Evolutionary conservation across 108 stramenopile species (phyloP).

Genomic region (Cyclostephanos tholiformis): DNA sequence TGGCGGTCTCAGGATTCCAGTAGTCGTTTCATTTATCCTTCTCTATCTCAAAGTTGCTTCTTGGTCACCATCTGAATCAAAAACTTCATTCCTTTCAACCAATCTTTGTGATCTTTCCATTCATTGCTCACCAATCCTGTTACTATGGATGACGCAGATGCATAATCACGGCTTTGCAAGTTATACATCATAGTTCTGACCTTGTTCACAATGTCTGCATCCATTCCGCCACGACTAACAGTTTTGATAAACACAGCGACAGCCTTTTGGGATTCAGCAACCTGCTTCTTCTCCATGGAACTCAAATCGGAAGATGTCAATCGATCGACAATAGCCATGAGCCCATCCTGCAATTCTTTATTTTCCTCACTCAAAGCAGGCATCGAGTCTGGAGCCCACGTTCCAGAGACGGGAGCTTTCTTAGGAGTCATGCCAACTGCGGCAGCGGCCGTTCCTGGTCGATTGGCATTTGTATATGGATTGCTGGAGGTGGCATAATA

Average conservation of each 20-base stretch:
- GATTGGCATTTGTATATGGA: constrained; percentile 70
- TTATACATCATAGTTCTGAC: constrained; percentile 52
- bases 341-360: constrained; percentile 60
- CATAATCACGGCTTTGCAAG: constrained; percentile 66
- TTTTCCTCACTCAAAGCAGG: constrained; percentile 58
- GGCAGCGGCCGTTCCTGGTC: constrained; percentile 78
- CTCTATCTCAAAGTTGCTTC: constrained; percentile 44
- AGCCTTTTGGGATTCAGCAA: constrained; percentile 76
- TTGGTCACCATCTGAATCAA: constrained; percentile 87
- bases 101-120: constrained; percentile 95
- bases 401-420: constrained; percentile 70
- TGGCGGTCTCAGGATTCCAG: not conserved
- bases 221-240: constrained; percentile 66
- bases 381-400: constrained; percentile 52
- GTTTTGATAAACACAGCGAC: constrained; percentile 76
- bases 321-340: constrained; percentile 57
- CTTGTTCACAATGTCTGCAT: constrained; percentile 58
- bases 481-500: constrained; percentile 47
- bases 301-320: constrained; percentile 38
- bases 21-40: not conserved
- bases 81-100: constrained; percentile 94
- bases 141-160: constrained; percentile 64
- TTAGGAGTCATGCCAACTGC: constrained; percentile 42
- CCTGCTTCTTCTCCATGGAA: constrained; percentile 77
- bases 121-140: constrained; percentile 78